Base-by-base conservation (phyloP, 139 green algal genomes). In the Chlamydomonas eustigma region DNA sequence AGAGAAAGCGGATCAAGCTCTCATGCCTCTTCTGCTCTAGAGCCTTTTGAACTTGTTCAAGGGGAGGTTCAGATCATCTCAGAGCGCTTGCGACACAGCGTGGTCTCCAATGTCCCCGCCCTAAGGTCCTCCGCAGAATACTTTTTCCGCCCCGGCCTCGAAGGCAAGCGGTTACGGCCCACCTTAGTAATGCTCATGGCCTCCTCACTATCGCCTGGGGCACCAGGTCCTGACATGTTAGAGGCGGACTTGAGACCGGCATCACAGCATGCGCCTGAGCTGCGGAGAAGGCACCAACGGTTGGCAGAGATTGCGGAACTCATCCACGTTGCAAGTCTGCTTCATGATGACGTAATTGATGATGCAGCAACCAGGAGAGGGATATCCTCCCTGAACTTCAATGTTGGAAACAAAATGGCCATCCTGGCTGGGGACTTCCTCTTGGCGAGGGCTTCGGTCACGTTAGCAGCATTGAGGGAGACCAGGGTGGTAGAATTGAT, bases 261-360 rank as follows among this genome's bases (percentile, higher is more conserved):
- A 0, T 67, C 66, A 5, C 78, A 85, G 37, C 84, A 88, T 64
- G 85, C 91, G 5, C 35, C 44, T 2, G 90, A 94, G 71, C 64
- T 79, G 37, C 84, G 95, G 33, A 78, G 94, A 22, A 80, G 91
- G 65, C 93, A 98, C 89, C 94, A 98, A 85, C 86, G 94, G 22
- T 86, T 99, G 4, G 94, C 96, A 28, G 95, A 99, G 77, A 97
- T 99, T 51, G 89, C 94, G 1, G 96, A 99, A 85, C 85, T 98
- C 34, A 99, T 99, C 51, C 96, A 99, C 81, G 93, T 97, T 6
- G 93, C 93, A 39, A 91, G 79, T 77, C 80, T 98, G 68, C 83
- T 98, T 80, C 96, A 99, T 80, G 96, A 99, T 69, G 96, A 99
- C 77, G 96, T 99, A 0, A 91, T 99, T 28, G 96, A 99, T 76